Base-by-base conservation (phyloP, 2,329 filamentous ascomycete genomes). In the Xylaria sp. region DNA sequence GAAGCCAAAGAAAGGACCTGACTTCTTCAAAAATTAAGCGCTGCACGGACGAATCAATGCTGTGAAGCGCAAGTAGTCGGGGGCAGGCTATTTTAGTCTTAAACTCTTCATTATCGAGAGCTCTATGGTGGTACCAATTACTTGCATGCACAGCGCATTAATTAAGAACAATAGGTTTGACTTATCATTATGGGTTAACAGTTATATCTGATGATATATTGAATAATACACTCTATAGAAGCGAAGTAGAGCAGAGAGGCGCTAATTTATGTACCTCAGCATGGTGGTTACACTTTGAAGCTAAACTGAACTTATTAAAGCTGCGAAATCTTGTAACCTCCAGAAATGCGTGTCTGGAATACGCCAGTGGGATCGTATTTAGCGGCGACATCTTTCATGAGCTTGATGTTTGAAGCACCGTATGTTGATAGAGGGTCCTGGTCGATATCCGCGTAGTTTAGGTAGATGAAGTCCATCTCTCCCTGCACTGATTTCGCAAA, bases 321-420 rank as follows among this genome's bases (percentile, higher is more conserved):
- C 20, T 66, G 68, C 10, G 72, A 74, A 58, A 76, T 71, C 66
- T 80, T 80, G 65, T 77, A 80, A 5, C 79, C 79, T 13, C 78
- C 79, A 0, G 77, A 73, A 28, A 79, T 67, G 13, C 76, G 74
- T 31, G 67, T 76, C 65, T 77, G 78, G 56, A 80, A 79, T 1
- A 78, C 64, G 0, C 66, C 71, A 5, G 71, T 64, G 2, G 78
- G 76, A 17, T 79, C 78, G 26, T 77, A 79, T 15, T 69, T 71
- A 3, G 71, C 69, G 7, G 75, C 74, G 9, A 76, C 76, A 5
- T 71, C 64, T 36, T 71, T 73, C 51, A 80, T 72, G 23, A 73
- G 66, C 31, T 72, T 42, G 20, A 78, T 66, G 31, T 74, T 78
- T 6, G 67, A 67, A 5, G 62, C 56, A 0, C 79, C 77, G 20